phyloP scores from a whole-genome alignment of 306 rosid species.

The Prunus kanzakura region DNA sequence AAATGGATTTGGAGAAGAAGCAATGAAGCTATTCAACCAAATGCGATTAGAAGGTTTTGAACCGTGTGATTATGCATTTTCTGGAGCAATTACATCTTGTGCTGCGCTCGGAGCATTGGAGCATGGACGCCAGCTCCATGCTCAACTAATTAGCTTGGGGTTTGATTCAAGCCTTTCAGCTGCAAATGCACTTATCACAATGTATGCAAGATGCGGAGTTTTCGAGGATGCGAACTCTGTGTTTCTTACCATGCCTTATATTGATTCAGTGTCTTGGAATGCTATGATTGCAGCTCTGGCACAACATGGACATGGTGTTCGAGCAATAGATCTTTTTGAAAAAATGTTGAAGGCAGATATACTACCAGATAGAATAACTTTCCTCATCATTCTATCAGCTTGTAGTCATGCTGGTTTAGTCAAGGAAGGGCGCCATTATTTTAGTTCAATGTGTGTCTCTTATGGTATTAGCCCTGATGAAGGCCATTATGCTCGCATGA shows the following conservation, averaged over 20 bases:
- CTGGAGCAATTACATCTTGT: constrained; percentile 27
- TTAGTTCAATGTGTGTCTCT: constrained; percentile 10
- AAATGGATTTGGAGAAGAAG: constrained; percentile 25
- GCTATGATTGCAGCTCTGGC: constrained; percentile 32
- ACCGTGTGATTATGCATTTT: constrained; percentile 26
- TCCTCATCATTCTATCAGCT: constrained; percentile 29
- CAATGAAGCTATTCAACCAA: constrained; percentile 27
- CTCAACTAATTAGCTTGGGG: constrained; percentile 20
- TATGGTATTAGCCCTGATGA: constrained; percentile 21
- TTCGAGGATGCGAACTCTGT: constrained; percentile 20
- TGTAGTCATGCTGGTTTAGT: constrained; percentile 31
- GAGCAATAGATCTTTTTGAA: constrained; percentile 19
- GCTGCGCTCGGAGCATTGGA: constrained; percentile 27
- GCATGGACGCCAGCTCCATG: constrained; percentile 30
- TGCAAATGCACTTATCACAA: constrained; percentile 28
- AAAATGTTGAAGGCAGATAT: constrained; percentile 23
- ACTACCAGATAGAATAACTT: constrained; percentile 23
- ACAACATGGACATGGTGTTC: constrained; percentile 28
- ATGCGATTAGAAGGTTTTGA: constrained; percentile 27
- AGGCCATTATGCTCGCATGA: constrained; percentile 30
- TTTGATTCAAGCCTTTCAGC: constrained; percentile 27
- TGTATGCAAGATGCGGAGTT: constrained; percentile 26
- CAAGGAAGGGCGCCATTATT: constrained; percentile 23
- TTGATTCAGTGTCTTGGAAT: constrained; percentile 29
- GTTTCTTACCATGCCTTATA: constrained; percentile 26